These are phyloP conservation scores for Senecio squalidus DNA, from an alignment of 140 eudicot species.

Conservation along the genomic window DNA sequence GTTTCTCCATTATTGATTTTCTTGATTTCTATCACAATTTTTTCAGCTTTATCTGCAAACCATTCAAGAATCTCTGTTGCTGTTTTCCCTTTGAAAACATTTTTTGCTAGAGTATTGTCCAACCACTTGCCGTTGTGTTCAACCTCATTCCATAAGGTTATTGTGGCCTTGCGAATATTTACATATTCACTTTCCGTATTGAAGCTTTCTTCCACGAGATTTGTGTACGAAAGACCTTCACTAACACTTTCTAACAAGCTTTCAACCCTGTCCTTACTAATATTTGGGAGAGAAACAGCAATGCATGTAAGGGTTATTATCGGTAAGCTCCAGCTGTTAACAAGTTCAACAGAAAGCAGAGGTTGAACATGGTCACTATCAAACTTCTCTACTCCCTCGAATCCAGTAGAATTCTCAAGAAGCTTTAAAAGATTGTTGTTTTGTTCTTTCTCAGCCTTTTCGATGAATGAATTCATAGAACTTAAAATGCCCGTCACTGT, in stretches of 20 bases:
- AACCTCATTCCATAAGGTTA: constrained; percentile 11
- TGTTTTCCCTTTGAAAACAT: constrained; percentile 6
- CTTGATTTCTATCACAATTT: background rate
- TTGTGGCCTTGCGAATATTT: background rate
- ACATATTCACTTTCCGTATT: background rate
- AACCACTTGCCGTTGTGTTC: constrained; percentile 20
- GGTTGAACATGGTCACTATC: constrained; percentile 9
- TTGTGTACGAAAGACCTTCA: constrained; percentile 14
- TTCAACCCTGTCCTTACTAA: background rate
- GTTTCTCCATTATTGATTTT: background rate
- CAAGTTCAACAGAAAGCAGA: constrained; percentile 8
- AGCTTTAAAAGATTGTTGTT: constrained; percentile 10
- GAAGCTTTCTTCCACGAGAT: constrained; percentile 17
- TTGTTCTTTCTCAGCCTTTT: constrained; percentile 14
- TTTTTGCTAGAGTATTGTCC: background rate
- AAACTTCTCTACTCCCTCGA: constrained; percentile 27
- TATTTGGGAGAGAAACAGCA: constrained; percentile 18
- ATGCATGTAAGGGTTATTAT: constrained; percentile 24
- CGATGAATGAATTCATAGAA: constrained; percentile 14
- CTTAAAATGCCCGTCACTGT: constrained; percentile 14
- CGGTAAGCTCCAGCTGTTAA: constrained; percentile 25
- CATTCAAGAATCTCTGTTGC: constrained; percentile 3
- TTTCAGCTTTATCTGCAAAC: constrained; percentile 14
- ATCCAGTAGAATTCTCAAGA: constrained; percentile 8
- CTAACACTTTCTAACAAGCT: constrained; percentile 2